Evolutionary conservation across 495 filamentous ascomycete species (phyloP).

Genomic region (Massariosphaeria phaeospora): DNA sequence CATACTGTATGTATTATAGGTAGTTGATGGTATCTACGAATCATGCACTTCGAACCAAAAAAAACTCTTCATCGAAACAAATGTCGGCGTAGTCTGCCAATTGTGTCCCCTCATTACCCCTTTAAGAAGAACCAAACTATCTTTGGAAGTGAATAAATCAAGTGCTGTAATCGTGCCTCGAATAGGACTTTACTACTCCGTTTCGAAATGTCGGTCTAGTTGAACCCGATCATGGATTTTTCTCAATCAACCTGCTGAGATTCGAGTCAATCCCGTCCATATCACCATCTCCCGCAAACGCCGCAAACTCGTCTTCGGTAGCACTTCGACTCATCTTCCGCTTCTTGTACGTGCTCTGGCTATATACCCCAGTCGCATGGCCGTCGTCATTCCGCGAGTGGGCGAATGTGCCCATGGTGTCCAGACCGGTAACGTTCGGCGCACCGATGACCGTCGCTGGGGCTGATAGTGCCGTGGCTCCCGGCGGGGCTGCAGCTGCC

Average conservation of each 20-base stretch:
- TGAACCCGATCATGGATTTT: no score
- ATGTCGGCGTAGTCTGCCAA: no score
- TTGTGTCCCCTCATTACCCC: no score
- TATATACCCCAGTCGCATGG: neutral
- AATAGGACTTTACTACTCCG: no score
- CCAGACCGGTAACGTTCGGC: conserved; percentile 4
- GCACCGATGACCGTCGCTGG: conserved; percentile 1
- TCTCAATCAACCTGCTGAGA: conserved; percentile 34
- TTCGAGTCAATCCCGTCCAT: conserved; percentile 51
- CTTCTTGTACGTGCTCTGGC: conserved; percentile 50
- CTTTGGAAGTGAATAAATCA: no score
- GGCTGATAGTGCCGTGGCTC: neutral
- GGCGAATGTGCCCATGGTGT: conserved; percentile 18
- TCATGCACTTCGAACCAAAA: no score
- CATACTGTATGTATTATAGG: no score
- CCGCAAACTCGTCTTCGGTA: conserved; percentile 62
- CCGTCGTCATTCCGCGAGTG: conserved; percentile 5
- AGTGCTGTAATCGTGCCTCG: no score
- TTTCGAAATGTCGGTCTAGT: no score
- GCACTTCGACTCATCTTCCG: conserved; percentile 60
- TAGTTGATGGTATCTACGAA: no score
- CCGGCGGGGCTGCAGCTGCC: conserved; percentile 1
- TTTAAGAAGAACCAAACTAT: no score
- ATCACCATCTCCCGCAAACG: conserved; percentile 59
- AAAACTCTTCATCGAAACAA: no score